phyloP scores from a whole-genome alignment of 805 yeast genomes.

The Pichia exigua region DNA sequence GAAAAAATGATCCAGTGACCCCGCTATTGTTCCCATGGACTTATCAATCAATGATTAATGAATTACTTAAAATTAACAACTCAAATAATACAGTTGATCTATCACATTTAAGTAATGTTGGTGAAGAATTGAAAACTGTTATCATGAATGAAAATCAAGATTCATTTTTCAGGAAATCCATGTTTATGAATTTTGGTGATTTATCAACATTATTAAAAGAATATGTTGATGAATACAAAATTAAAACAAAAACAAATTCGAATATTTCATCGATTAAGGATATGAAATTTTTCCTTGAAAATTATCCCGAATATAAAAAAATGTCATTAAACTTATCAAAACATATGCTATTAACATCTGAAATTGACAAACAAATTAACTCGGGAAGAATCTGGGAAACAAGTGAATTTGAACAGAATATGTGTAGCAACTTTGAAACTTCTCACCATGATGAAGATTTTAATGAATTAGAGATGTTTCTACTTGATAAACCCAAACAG shows the following conservation, averaged over 20 bases:
- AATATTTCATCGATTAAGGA: slow-evolving; percentile 76
- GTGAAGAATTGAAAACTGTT: slow-evolving; percentile 55
- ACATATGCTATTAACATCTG: slow-evolving; percentile 86
- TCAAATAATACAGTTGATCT: slow-evolving; percentile 60
- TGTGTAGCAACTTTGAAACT: slow-evolving; percentile 52
- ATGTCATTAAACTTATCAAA: slow-evolving; percentile 82
- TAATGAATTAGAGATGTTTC: slow-evolving; percentile 44
- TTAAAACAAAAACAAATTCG: slow-evolving; percentile 66
- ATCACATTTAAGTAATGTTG: slow-evolving; percentile 43
- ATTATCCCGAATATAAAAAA: slow-evolving; percentile 89
- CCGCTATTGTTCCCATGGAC: slow-evolving; percentile 96
- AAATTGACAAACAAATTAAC: slow-evolving; percentile 69
- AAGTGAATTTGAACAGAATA: slow-evolving; percentile 83
- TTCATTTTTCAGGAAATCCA: slow-evolving; percentile 65
- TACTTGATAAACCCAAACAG: slow-evolving; percentile 29
- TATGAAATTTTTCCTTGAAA: slow-evolving; percentile 84
- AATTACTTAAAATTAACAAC: slow-evolving; percentile 71
- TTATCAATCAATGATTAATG: slow-evolving; percentile 95
- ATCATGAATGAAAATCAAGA: slow-evolving; percentile 66
- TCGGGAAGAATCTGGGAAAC: slow-evolving; percentile 65
- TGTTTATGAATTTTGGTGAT: slow-evolving; percentile 92
- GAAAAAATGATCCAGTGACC: slow-evolving; percentile 87
- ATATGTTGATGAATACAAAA: slow-evolving; percentile 75
- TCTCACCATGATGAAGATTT: slow-evolving; percentile 44
- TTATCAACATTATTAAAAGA: slow-evolving; percentile 80